Conservation (phyloP, 1,139 yeast genomes). For the Geotrichum europaeum region DNA sequence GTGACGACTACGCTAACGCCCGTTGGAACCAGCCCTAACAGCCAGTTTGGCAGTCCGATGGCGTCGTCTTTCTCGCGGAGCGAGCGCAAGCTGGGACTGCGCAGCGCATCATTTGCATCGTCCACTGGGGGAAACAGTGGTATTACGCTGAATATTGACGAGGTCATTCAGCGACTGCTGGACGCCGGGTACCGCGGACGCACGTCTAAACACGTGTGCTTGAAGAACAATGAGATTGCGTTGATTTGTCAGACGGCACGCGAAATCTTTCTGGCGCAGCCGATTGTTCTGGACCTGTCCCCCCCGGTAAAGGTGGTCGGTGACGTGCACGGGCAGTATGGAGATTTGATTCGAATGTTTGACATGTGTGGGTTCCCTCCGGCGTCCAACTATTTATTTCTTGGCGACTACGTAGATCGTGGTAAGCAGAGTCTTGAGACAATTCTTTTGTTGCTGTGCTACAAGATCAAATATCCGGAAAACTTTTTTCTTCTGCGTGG, state of each 20-base stretch:
- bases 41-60: slow-evolving; percentile 7
- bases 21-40: background rate
- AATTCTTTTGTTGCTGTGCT: slow-evolving; percentile 73
- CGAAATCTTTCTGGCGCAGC: slow-evolving; percentile 83
- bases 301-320: slow-evolving; percentile 98
- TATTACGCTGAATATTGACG: slow-evolving; percentile 66
- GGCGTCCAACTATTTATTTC: slow-evolving; percentile 77
- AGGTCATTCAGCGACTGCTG: slow-evolving; percentile 75
- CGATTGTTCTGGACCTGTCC: slow-evolving; percentile 76
- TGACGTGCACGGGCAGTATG: slow-evolving; percentile 95
- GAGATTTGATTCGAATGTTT: slow-evolving; percentile 82
- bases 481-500: slow-evolving; percentile 89
- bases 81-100: slow-evolving; percentile 4
- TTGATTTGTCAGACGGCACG: slow-evolving; percentile 80
- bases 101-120: slow-evolving; percentile 9
- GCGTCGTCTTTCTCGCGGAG: slow-evolving; percentile 14
- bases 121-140: slow-evolving; percentile 13
- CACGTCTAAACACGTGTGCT: slow-evolving; percentile 79
- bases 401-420: slow-evolving; percentile 96
- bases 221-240: slow-evolving; percentile 82
- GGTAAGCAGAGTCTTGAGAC: slow-evolving; percentile 95
- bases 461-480: slow-evolving; percentile 93
- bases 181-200: slow-evolving; percentile 97
- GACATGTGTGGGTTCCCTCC: slow-evolving; percentile 99
- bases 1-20: slow-evolving; percentile 1